A percentile compares a stretch with the other conserved stretches of the same genome.
Evolutionary conservation across 177 flowering plant species (phyloP).

Genomic region (Telopea speciosissima): DNA sequence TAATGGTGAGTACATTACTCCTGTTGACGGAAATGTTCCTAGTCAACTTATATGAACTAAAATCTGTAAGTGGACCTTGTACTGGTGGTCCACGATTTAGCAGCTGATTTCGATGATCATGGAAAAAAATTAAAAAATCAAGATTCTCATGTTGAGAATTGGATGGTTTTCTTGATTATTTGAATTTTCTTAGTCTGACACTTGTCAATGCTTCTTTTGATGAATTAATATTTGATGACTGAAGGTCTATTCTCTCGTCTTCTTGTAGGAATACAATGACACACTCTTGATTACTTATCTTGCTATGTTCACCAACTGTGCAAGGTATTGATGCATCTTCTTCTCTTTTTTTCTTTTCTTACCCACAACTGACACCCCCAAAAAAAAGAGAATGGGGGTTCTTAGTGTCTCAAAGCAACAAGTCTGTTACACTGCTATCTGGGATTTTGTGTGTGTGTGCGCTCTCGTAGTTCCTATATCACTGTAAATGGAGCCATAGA

Average conservation of each 20-base stretch:
- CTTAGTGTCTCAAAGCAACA: too few relatives aligned
- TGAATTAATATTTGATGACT: background rate
- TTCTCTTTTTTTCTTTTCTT: background rate
- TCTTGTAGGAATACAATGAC: conserved; percentile 83
- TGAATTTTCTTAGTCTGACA: background rate
- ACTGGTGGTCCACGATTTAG: background rate
- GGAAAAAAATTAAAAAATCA: background rate
- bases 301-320: conserved; percentile 91
- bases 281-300: conserved; percentile 78
- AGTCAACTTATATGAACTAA: background rate
- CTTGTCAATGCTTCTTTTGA: background rate
- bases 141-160: background rate
- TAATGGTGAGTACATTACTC: conserved; percentile 61
- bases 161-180: background rate
- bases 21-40: background rate
- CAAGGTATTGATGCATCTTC: conserved; percentile 53
- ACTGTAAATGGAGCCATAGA: too few relatives aligned
- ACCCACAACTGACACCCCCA: too few relatives aligned
- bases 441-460: too few relatives aligned
- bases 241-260: background rate
- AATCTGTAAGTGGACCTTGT: background rate
- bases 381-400: too few relatives aligned
- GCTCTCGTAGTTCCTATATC: too few relatives aligned
- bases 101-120: background rate
- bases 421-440: too few relatives aligned